Evolutionary conservation across 2,329 filamentous ascomycete species (phyloP), one percentile per base, ranked within the genome.

Genomic region (Xylaria sp.): DNA sequence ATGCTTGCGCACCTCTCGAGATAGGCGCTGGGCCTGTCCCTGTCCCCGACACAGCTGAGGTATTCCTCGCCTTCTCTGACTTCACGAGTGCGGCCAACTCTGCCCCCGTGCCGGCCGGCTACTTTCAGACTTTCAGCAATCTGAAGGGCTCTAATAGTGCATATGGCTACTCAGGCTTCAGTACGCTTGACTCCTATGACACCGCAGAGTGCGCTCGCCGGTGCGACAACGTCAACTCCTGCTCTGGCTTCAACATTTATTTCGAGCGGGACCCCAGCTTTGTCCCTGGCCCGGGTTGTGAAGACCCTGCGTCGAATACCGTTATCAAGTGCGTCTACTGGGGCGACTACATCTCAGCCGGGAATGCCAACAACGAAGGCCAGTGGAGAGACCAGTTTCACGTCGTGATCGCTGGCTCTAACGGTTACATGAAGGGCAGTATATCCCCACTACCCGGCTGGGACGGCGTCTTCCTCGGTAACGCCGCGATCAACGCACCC

Each of bases 391-490:
- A 55, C 13, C 39, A 72, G 15, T 77, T 77, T 68, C 70, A 77
- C 10, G 78, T 83, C 43, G 77, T 80, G 39, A 80, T 83, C 52
- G 77, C 81, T 25, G 82, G 78, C n/a, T 81, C 79, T 45, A 82
- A 83, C 63, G 82, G 80, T 7, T 80, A 80, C 66, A 73, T 74
- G 60, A 76, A 75, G 65, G 71, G 64, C 3, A 63, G 48, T 18
- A 45, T 72, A 45, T 63, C 67, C 41, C 9, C 62, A 1, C 52
- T 75, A 1, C 60, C 70, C 7, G 73, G 74, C 3, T 78, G 72
- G 43, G 73, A 71, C 48, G 74, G 72, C 12, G 68, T 70, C 20
- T n/a, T 59, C 30, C 74, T 76, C 15, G 73, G 73, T 8, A 72
- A 77, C 36, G 67, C 65, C 7, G 65, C 76, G 20, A 76, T 79